Evolutionary conservation across 2,329 filamentous ascomycete species (phyloP).

Genomic region (Aspergillus viridinutans): DNA sequence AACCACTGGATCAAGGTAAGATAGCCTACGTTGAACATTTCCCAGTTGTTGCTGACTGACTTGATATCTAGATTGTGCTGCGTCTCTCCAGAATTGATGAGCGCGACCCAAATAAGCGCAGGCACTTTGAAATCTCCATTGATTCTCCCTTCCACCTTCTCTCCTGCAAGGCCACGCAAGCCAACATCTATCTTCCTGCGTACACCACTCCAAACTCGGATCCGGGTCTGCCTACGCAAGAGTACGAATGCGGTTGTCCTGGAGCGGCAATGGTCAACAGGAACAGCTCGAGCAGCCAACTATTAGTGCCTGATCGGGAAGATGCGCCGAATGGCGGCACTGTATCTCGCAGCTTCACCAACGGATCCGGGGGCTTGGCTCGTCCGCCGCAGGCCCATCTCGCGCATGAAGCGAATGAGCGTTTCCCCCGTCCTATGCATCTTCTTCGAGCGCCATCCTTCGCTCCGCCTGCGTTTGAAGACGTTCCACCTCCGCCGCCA

Average conservation of each 20-base stretch:
- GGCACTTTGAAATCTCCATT: constrained; percentile 94
- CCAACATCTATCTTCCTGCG: constrained; percentile 79
- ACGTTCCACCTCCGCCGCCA: constrained; percentile 70
- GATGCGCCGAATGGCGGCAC: constrained; percentile 20
- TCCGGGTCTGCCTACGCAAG: constrained; percentile 50
- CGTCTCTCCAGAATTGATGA: constrained; percentile 80
- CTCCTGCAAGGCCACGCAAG: constrained; percentile 86
- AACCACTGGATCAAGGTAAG: constrained; percentile 92
- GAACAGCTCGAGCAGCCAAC: constrained; percentile 21
- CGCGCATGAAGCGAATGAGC: constrained; percentile 42
- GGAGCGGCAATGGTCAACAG: constrained; percentile 52
- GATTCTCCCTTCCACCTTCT: constrained; percentile 93
- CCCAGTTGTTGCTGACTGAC: constrained; percentile 9
- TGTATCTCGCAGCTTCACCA: constrained; percentile 36
- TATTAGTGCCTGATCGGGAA: constrained; percentile 23
- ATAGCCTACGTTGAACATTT: neutral
- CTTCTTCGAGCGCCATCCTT: constrained; percentile 78
- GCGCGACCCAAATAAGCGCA: constrained; percentile 70
- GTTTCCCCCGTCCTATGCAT: constrained; percentile 68
- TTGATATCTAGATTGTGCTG: constrained; percentile 70
- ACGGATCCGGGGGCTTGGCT: constrained; percentile 38
- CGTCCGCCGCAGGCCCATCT: constrained; percentile 49
- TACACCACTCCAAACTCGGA: constrained; percentile 60
- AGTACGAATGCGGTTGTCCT: constrained; percentile 63
- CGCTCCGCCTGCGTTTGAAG: constrained; percentile 82